Evolutionary conservation across 192 early-diverging fungal species (phyloP).

Genomic region (Linnemannia zychae): DNA sequence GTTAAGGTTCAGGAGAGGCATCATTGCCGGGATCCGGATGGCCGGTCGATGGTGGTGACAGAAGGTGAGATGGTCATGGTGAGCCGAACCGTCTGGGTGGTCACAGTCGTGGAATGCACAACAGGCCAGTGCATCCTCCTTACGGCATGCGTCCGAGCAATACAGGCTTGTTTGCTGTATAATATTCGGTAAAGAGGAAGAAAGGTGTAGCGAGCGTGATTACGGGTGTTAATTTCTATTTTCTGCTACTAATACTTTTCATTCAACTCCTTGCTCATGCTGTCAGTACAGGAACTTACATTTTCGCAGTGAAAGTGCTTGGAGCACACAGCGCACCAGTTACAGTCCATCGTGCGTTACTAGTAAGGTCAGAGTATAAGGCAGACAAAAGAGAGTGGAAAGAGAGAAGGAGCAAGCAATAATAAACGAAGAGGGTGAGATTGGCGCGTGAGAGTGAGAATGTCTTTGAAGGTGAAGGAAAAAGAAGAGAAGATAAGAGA

Average conservation of each 20-base stretch:
- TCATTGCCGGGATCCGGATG: slow-evolving; percentile 32
- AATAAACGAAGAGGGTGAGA: not conserved
- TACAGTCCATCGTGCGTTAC: slow-evolving; percentile 42
- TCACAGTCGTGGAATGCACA: slow-evolving; percentile 51
- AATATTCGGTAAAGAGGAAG: not conserved
- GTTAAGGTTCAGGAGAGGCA: slow-evolving; percentile 29
- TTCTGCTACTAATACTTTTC: not conserved
- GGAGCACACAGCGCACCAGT: slow-evolving; percentile 57
- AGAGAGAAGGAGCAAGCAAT: not conserved
- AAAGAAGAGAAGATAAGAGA: not conserved
- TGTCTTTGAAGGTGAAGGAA: not conserved
- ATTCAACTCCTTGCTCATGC: not conserved
- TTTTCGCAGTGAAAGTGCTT: slow-evolving; percentile 53
- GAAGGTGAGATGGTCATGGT: slow-evolving; percentile 49
- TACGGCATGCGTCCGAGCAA: slow-evolving; percentile 47
- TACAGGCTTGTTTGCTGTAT: slow-evolving; percentile 49
- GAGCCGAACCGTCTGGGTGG: slow-evolving; percentile 31
- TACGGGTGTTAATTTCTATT: not conserved
- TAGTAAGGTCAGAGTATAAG: not conserved
- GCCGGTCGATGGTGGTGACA: slow-evolving; percentile 54
- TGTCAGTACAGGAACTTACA: slow-evolving; percentile 23
- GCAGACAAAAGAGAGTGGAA: not conserved
- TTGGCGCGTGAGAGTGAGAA: not conserved
- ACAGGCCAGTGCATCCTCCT: slow-evolving; percentile 47
- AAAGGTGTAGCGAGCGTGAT: not conserved